A percentile compares a stretch with the other conserved stretches of the same genome.
These are phyloP conservation scores for Termitomyces sp. DNA, from an alignment of 768 basidiomycete genomes.

Conservation along the genomic window DNA sequence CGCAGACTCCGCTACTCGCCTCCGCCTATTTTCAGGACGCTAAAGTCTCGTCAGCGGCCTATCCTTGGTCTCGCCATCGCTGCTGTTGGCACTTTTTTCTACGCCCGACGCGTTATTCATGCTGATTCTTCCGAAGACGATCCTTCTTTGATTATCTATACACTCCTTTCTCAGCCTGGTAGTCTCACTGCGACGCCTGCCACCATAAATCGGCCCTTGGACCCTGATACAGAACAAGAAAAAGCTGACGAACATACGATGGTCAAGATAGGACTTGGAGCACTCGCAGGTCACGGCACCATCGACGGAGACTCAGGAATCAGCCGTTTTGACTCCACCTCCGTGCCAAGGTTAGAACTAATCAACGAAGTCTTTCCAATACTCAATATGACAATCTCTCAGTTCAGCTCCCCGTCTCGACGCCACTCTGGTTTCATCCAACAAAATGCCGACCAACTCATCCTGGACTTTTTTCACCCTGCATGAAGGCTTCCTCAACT, in stretches of 20 bases:
- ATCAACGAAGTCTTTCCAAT: not conserved
- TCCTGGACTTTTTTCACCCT: constrained; percentile 30
- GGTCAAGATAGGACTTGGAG: not conserved
- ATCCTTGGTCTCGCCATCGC: constrained; percentile 4
- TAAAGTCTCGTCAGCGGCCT: not conserved
- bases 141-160: not conserved
- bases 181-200: not conserved
- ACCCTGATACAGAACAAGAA: not conserved
- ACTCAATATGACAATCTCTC: not conserved
- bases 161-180: not conserved
- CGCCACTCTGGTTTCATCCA: constrained; percentile 3
- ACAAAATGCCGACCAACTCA: not conserved
- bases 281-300: not conserved
- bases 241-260: not conserved
- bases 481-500: constrained; percentile 26
- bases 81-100: constrained; percentile 9
- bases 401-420: constrained; percentile 7
- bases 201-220: not conserved
- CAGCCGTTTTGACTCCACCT: constrained; percentile 10
- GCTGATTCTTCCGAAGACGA: constrained; percentile 7
- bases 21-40: not conserved
- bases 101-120: constrained; percentile 3
- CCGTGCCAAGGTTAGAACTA: constrained; percentile 11
- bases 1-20: not conserved
- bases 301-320: constrained; percentile 12